These are phyloP conservation scores for Ceratocystis alfenasii DNA, from an alignment of 2,329 filamentous ascomycete genomes.

Conservation along the genomic window DNA sequence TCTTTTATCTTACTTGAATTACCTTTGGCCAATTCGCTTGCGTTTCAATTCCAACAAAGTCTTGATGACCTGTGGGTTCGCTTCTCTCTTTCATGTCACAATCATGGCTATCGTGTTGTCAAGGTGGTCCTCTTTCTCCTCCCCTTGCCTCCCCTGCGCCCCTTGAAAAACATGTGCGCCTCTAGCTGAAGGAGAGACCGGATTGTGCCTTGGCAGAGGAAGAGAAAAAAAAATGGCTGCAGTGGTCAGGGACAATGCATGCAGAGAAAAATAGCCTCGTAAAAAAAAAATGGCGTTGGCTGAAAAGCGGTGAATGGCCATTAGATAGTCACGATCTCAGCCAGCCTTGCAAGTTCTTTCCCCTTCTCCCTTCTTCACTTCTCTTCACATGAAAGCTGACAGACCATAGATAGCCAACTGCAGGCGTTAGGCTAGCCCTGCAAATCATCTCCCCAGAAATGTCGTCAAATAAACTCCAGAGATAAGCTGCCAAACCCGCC, in stretches of 20 bases:
- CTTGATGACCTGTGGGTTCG: not conserved
- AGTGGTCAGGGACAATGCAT: slow-evolving; percentile 12
- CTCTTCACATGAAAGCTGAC: not conserved
- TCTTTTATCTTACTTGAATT: not conserved
- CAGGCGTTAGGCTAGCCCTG: not conserved
- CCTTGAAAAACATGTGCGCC: not conserved
- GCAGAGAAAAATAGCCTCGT: not conserved
- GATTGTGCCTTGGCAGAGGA: slow-evolving; percentile 1
- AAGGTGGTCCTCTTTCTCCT: not conserved
- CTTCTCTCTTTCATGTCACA: not conserved
- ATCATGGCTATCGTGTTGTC: not conserved
- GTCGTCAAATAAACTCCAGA: not conserved
- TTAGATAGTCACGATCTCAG: not conserved
- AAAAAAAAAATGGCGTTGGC: not conserved
- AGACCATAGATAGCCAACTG: not conserved
- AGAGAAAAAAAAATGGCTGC: not conserved
- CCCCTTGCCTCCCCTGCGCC: not conserved
- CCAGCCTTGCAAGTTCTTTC: not conserved
- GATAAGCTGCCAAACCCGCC: not conserved
- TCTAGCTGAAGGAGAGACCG: not conserved
- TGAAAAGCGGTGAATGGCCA: not conserved
- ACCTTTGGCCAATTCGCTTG: not conserved
- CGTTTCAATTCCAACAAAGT: not conserved
- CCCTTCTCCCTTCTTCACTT: not conserved
- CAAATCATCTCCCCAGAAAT: not conserved